Conservation (phyloP, 78 protist species). For the Andalucia godoyi region DNA sequence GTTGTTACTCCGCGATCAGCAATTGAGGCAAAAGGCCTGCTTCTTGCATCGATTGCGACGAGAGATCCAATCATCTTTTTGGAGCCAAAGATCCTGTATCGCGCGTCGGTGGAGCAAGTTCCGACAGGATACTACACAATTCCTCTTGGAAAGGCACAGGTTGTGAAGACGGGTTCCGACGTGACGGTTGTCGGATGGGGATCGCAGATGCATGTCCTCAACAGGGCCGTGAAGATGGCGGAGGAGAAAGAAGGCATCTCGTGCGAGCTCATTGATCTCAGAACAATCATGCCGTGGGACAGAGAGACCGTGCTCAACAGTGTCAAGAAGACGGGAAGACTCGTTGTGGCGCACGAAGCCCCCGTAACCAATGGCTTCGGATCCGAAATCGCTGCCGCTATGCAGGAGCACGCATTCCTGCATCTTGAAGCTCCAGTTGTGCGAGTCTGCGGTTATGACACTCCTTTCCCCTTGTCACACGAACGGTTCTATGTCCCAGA, state of each 20-base stretch:
- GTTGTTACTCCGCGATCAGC: slow-evolving; percentile 75
- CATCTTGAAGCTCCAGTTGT: slow-evolving; percentile 83
- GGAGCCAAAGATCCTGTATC: slow-evolving; percentile 90
- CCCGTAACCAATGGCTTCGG: slow-evolving; percentile 86
- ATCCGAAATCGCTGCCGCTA: slow-evolving; percentile 77
- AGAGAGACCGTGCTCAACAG: slow-evolving; percentile 46
- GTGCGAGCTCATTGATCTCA: slow-evolving; percentile 66
- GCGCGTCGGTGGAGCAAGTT: slow-evolving; percentile 68
- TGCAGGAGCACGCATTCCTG: slow-evolving; percentile 77
- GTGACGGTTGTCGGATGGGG: slow-evolving; percentile 81
- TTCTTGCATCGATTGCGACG: slow-evolving; percentile 72
- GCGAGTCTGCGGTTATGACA: slow-evolving; percentile 86
- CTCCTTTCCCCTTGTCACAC: slow-evolving; percentile 89
- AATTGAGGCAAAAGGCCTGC: slow-evolving; percentile 84
- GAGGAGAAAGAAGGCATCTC: slow-evolving; percentile 50
- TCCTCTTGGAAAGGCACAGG: slow-evolving; percentile 73
- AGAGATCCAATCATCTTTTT: slow-evolving; percentile 81
- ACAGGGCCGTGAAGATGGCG: slow-evolving; percentile 51
- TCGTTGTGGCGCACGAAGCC: slow-evolving; percentile 78
- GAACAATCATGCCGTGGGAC: slow-evolving; percentile 80
- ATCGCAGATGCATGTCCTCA: slow-evolving; percentile 49
- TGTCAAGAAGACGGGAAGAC: slow-evolving; percentile 74
- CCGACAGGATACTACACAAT: slow-evolving; percentile 68
- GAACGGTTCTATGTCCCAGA: slow-evolving; percentile 81
- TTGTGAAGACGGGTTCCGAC: slow-evolving; percentile 47